These are phyloP conservation scores for Mixia osmundae DNA, from an alignment of 1,284 basidiomycete genomes.

Conservation along the genomic window DNA sequence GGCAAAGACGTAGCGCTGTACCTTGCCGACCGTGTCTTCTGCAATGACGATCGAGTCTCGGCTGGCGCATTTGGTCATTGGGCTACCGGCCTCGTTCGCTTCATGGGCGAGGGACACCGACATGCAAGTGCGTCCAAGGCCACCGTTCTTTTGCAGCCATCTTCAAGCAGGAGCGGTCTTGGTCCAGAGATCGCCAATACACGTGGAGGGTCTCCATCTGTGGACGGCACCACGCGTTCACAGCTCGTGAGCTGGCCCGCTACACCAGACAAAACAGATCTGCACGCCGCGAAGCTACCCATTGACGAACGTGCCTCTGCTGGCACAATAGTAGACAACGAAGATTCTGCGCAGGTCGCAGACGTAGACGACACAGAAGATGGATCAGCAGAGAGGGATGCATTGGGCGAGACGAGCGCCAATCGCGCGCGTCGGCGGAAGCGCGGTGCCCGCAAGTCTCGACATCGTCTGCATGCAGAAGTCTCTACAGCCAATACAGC, in stretches of 20 bases:
- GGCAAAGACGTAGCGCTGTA: conserved; percentile 62
- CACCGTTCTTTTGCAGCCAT: conserved; percentile 14
- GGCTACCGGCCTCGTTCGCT: conserved; percentile 50
- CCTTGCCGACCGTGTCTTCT: conserved; percentile 65
- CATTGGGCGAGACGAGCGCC: neutral
- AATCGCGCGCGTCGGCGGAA: conserved; percentile 38
- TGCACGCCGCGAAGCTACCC: too few relatives aligned
- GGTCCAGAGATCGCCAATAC: too few relatives aligned
- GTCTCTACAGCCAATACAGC: too few relatives aligned
- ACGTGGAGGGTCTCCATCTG: too few relatives aligned
- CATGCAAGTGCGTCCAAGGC: conserved; percentile 20
- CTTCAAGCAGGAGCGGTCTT: too few relatives aligned
- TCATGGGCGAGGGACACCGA: conserved; percentile 17
- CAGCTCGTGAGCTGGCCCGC: too few relatives aligned
- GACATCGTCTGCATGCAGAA: conserved; percentile 3
- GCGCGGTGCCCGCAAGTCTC: conserved; percentile 30
- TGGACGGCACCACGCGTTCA: too few relatives aligned
- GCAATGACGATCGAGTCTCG: conserved; percentile 40
- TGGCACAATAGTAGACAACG: neutral
- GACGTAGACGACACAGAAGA: conserved; percentile 15
- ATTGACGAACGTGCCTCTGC: too few relatives aligned
- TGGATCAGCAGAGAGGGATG: conserved; percentile 13
- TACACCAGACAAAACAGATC: too few relatives aligned
- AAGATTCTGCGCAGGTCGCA: neutral
- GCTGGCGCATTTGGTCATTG: conserved; percentile 69